phyloP scores from a whole-genome alignment of 306 rosid genomes.

The Vigna reflexopilosa region DNA sequence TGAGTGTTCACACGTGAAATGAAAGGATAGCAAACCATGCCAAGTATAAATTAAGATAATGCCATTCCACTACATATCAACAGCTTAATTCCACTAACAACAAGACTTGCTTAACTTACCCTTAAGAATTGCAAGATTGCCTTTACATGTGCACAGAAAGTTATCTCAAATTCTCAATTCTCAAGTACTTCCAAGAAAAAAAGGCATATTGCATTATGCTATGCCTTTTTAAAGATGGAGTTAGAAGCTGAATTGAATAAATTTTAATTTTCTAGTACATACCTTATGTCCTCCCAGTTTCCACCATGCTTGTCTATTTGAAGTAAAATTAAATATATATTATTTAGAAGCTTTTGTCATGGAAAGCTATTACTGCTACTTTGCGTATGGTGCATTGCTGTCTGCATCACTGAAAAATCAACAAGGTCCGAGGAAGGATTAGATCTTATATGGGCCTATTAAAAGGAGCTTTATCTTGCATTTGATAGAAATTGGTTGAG shows the following conservation, averaged over 20 bases:
- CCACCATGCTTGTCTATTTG: neutral
- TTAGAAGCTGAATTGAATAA: too few species aligned
- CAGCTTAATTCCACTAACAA: slow-evolving; percentile 51
- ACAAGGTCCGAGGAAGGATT: too few species aligned
- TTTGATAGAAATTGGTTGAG: too few species aligned
- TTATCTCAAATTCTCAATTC: neutral
- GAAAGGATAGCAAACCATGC: slow-evolving; percentile 31
- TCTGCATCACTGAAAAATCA: neutral
- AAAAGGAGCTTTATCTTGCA: too few species aligned
- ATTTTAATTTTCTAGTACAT: neutral
- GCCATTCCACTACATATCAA: slow-evolving; percentile 44
- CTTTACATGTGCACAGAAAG: slow-evolving; percentile 2
- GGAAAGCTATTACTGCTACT: neutral
- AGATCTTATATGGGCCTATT: too few species aligned
- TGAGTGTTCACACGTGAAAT: slow-evolving; percentile 2
- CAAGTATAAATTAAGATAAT: slow-evolving; percentile 25
- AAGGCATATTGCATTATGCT: neutral
- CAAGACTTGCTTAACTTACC: neutral
- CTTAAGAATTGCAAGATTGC: slow-evolving; percentile 5
- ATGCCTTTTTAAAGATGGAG: neutral
- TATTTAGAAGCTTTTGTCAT: neutral
- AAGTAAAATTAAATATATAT: slow-evolving; percentile 5
- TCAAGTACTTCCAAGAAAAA: neutral
- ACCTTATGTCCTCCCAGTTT: neutral
- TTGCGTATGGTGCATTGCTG: neutral